phyloP scores from a whole-genome alignment of 2,329 filamentous ascomycete genomes.

The Trichoderma polysporum region DNA sequence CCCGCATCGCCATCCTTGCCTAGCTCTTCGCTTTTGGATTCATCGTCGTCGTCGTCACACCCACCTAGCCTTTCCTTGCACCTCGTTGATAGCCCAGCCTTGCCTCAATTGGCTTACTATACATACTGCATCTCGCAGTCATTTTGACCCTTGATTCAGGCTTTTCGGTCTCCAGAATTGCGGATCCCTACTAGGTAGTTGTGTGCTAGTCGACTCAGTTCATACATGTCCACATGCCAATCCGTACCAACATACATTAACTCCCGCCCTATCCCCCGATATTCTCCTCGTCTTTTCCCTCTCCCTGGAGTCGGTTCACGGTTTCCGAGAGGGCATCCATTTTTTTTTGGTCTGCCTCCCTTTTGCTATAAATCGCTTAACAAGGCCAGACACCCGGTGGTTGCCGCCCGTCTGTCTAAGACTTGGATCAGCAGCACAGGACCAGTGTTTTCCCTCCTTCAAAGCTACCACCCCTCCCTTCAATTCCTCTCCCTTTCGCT shows the following conservation, averaged over 20 bases:
- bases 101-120: constrained; percentile 9
- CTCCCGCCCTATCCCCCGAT: not conserved
- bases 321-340: not conserved
- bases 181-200: not conserved
- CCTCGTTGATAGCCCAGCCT: not conserved
- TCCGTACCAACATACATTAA: not conserved
- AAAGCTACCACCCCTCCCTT: not conserved
- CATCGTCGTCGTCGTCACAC: constrained; percentile 13
- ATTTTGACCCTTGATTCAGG: not conserved
- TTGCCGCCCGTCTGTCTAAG: constrained; percentile 22
- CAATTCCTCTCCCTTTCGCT: constrained; percentile 5
- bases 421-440: constrained; percentile 17
- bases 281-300: not conserved
- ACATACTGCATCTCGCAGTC: not conserved
- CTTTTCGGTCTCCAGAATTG: not conserved
- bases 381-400: constrained; percentile 8
- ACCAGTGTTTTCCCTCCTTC: constrained; percentile 10
- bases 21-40: not conserved
- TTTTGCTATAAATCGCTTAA: constrained; percentile 17
- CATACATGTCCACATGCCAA: not conserved
- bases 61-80: constrained; percentile 12
- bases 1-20: constrained; percentile 14
- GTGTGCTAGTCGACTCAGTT: not conserved
- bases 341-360: not conserved
- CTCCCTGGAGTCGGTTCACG: not conserved